Base-by-base conservation (phyloP, 495 filamentous ascomycete species). In the Penicillium egyptiacum region DNA sequence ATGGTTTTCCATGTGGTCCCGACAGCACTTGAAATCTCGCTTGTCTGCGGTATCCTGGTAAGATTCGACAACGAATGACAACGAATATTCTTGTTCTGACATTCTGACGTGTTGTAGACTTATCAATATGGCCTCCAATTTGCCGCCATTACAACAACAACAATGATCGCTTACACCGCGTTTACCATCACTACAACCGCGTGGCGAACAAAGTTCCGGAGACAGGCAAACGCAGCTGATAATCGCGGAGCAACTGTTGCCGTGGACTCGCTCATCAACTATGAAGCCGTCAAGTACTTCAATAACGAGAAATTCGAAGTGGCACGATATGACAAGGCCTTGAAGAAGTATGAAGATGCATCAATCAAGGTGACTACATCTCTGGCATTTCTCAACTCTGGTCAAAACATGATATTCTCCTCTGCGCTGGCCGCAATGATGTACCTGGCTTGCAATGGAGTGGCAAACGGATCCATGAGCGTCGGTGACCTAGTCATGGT, bases 281-380 rank as follows among this genome's bases (percentile, higher is more conserved):
- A 96, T 66, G 94, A 98, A 70, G 95, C 94, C 16, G 94, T 98
- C 60, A 98, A 98, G 75, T 96, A 98, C 77, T 98, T 98, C 81
- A 98, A 98, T 73, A 98, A 98, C 68, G 94, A 98, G 69, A 88
- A 88, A 63, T 96, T 90, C 61, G 94, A 98, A 71, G 88, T 94
- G 42, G 85, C 81, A 20, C 85, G 94, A 23, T 98, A 98, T 67
- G 92, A 97, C 70, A 83, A 86, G 60, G 90, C 94, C 0, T 79
- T 98, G 39, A 81, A 87, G 60, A 78, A 83, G 22, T 98, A 98
- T 71, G 91, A 98, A 70, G 89, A 88, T 69, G 89, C 90, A 31
- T 96, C 91, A 17, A 98, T 98, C 78, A 97, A 96, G 70, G 89
- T 98, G 46, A 91, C 90, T 2, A 98, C 95, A 0, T 96, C 92